Evolutionary conservation across 129 eudicot species (phyloP).

Genomic region (Saposhnikovia divaricata): DNA sequence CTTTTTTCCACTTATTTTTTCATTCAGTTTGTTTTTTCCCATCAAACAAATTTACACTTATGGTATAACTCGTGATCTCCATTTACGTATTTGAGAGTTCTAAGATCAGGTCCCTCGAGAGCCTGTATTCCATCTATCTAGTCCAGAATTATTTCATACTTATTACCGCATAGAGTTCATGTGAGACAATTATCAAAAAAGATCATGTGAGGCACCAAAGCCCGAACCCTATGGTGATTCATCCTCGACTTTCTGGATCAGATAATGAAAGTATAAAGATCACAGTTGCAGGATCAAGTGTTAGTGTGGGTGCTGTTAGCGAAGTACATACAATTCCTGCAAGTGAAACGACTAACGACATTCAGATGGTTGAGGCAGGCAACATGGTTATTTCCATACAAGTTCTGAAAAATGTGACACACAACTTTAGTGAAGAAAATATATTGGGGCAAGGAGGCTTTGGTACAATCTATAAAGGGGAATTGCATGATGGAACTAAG

Average conservation of each 20-base stretch:
- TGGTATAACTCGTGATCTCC: no score
- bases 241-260: constrained; percentile 83
- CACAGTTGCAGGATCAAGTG: constrained; percentile 94
- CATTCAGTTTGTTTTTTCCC: no score
- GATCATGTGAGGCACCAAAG: no score
- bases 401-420: constrained; percentile 77
- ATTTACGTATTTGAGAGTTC: no score
- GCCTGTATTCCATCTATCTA: no score
- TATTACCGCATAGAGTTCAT: no score
- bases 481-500: constrained; percentile 90
- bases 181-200: no score
- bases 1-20: no score
- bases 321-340: constrained; percentile 60
- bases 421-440: constrained; percentile 67
- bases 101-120: no score
- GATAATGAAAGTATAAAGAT: constrained; percentile 89
- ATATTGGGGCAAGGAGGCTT: constrained; percentile 91
- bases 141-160: no score
- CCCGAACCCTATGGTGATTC: constrained; percentile 83
- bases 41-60: no score
- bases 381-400: constrained; percentile 96
- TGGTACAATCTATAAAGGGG: constrained; percentile 95
- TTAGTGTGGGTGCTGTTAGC: constrained; percentile 61
- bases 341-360: constrained; percentile 38
- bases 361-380: constrained; percentile 96